Evolutionary conservation across 2,329 filamentous ascomycete genomes (phyloP), one percentile per base, ranked within the genome.

Genomic region (Diaporthe helianthi): DNA sequence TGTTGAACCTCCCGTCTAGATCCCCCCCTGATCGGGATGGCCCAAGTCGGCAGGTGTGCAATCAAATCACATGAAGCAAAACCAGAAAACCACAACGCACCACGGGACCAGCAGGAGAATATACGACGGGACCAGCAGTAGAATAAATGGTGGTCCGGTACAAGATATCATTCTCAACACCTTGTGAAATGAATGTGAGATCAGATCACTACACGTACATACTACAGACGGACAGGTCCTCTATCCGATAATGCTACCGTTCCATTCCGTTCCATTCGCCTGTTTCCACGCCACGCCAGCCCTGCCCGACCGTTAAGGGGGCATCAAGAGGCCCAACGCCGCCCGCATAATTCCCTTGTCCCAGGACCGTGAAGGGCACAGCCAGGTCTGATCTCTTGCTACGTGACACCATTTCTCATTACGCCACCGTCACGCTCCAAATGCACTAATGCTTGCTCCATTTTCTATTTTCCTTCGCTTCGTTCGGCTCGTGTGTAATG

Each of bases 181-280:
- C 41, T 29, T 38, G 44, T 46, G 64, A 49, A 33, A 65, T 55
- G 64, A 24, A 53, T 22, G 29, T 46, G 36, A 66, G 47, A 47
- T 47, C 51, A 55, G 5, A n/a, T n/a, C n/a, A n/a, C 64, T 58
- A 55, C 64, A 53, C 51, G 58, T 58, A 55, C 51, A 66, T 44
- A 54, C 33, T 51, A 53, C 54, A 63, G 52, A 60, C n/a, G n/a
- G n/a, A n/a, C n/a, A n/a, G n/a, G n/a, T n/a, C n/a, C n/a, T n/a
- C n/a, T n/a, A 67, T 33, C 53, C 29, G 31, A 51, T 41, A 9
- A 33, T 33, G 49, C 66, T 53, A 49, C 31, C 31, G 9, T 33
- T 33, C 9, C 31, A 33, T 33, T 33, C 24, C 33, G 12, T 31
- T 61, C 44, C 26, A 12, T 60, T 68, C 31, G 44, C 61, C 47